phyloP scores from a whole-genome alignment of 2,329 filamentous ascomycete species.

The Trichoderma hamatum region DNA sequence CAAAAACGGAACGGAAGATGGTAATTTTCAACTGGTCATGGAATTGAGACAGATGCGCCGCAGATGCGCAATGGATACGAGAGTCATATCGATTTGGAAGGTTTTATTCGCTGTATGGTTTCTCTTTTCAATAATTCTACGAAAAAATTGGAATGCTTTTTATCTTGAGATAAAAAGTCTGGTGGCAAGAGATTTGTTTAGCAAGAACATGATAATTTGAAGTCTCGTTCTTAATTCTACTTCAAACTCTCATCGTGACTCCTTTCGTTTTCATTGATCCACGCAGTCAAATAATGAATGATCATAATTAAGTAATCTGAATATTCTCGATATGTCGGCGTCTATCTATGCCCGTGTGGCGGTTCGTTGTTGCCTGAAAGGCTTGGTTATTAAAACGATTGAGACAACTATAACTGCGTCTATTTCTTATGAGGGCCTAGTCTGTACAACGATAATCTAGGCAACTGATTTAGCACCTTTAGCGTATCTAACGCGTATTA shows the following conservation, averaged over 20 bases:
- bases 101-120: not conserved
- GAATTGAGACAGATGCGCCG: not conserved
- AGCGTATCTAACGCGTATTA: not conserved
- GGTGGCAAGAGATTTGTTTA: not conserved
- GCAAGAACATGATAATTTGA: not conserved
- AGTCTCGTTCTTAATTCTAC: not conserved
- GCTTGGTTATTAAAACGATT: not conserved
- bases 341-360: not conserved
- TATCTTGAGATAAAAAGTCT: not conserved
- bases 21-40: not conserved
- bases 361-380: not conserved
- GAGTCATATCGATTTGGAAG: not conserved
- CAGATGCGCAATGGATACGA: not conserved
- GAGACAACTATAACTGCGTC: not conserved
- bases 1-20: too few relatives aligned
- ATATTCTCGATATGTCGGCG: not conserved
- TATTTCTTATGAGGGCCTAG: not conserved
- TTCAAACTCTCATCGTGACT: not conserved
- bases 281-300: not conserved
- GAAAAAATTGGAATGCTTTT: not conserved
- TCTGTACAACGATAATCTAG: not conserved
- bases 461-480: not conserved
- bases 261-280: too few relatives aligned
- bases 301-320: not conserved
- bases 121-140: not conserved